phyloP scores from a whole-genome alignment of 2,329 filamentous ascomycete genomes.

The Calonectria montana region DNA sequence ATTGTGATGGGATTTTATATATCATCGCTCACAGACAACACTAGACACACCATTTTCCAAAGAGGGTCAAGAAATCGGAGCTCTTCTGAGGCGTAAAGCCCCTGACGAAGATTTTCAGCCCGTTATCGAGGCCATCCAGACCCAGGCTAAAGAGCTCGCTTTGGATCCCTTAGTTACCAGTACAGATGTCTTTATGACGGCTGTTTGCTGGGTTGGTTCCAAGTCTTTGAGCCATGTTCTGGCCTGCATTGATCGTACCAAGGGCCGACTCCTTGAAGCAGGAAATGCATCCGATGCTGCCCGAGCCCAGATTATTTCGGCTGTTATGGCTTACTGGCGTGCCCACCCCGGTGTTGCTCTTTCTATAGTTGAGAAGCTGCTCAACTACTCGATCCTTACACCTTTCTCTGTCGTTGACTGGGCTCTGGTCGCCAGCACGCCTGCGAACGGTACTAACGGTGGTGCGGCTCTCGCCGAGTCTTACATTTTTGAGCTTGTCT shows the following conservation, averaged over 20 bases:
- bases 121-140: slow-evolving; percentile 82
- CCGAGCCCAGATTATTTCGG: slow-evolving; percentile 87
- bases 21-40: not conserved
- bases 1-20: not conserved
- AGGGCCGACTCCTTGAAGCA: slow-evolving; percentile 85
- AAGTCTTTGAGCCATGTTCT: slow-evolving; percentile 97
- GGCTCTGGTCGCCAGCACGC: slow-evolving; percentile 74
- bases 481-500: slow-evolving; percentile 90
- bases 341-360: slow-evolving; percentile 93
- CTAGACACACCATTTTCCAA: slow-evolving; percentile 83
- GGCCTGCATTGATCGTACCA: slow-evolving; percentile 94
- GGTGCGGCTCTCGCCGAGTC: slow-evolving; percentile 77
- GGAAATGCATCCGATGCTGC: slow-evolving; percentile 80
- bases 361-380: slow-evolving; percentile 93
- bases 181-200: slow-evolving; percentile 93
- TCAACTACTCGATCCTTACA: slow-evolving; percentile 96
- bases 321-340: slow-evolving; percentile 92
- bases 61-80: slow-evolving; percentile 85
- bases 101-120: slow-evolving; percentile 87
- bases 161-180: slow-evolving; percentile 86
- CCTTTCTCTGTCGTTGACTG: slow-evolving; percentile 89
- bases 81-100: slow-evolving; percentile 85
- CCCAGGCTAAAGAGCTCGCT: slow-evolving; percentile 76
- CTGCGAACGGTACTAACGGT: slow-evolving; percentile 62
- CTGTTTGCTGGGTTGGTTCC: slow-evolving; percentile 91